phyloP scores from a whole-genome alignment of 495 filamentous ascomycete genomes.

The Xylaria venustula region DNA sequence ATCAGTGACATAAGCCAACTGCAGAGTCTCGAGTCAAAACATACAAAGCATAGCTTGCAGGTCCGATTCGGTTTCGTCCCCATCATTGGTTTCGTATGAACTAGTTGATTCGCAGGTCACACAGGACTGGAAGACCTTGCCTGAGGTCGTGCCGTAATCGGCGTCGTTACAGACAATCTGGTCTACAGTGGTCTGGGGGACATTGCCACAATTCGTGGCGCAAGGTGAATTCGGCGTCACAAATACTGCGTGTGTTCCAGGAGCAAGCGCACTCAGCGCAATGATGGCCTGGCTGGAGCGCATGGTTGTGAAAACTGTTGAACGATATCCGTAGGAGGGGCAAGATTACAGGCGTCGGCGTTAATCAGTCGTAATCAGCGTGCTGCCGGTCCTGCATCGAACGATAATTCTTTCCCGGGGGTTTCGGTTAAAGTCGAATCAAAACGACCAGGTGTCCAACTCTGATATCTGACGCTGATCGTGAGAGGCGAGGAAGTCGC shows the following conservation, averaged over 20 bases:
- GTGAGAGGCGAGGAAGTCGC: not conserved
- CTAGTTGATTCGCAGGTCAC: conserved; percentile 43
- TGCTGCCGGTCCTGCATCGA: not conserved
- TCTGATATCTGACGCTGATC: not conserved
- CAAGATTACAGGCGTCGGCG: not conserved
- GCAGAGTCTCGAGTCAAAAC: conserved; percentile 9
- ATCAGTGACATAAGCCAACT: not conserved
- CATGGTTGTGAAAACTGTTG: not conserved
- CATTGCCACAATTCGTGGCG: conserved; percentile 43
- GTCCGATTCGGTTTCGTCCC: conserved; percentile 30
- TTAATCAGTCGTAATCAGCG: not conserved
- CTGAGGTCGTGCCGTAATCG: conserved; percentile 25
- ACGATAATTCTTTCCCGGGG: not conserved
- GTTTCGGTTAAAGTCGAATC: not conserved
- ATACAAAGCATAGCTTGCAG: conserved; percentile 41
- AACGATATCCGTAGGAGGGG: not conserved
- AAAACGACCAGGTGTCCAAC: not conserved
- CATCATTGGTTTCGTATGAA: conserved; percentile 24
- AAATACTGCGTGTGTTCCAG: not conserved
- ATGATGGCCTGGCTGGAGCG: not conserved
- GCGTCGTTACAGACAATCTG: conserved; percentile 40
- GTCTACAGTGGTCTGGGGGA: conserved; percentile 34
- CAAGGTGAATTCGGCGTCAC: conserved; percentile 32
- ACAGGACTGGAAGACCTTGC: conserved; percentile 42
- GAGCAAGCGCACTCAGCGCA: conserved; percentile 4